Base-by-base conservation (phyloP, 495 filamentous ascomycete genomes). In the Lichina pygmaea region DNA sequence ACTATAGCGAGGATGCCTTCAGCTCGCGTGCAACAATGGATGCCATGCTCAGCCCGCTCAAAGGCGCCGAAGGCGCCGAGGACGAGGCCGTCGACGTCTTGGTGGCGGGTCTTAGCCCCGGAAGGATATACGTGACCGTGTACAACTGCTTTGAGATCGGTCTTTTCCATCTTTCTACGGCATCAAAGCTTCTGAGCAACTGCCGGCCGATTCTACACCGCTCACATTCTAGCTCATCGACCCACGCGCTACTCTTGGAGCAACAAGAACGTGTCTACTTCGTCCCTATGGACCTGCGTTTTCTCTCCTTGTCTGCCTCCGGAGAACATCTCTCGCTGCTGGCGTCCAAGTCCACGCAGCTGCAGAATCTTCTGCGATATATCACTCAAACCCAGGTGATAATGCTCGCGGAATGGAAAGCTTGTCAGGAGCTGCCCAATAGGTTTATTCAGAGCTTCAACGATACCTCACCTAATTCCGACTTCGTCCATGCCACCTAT, bases 81-180 rank as follows among this genome's bases (percentile, higher is more conserved):
- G 33, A 46, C 15, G 69, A 86, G 47, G 65, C 70, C 4, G 78
- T 93, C 8, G 81, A 94, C 60, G 75, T 91, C 11, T 70, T 97
- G 48, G 60, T 92, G 5, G 68, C 81, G 3, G 82, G 78, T 3
- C 79, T 75, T n/a, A 66, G 71, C 47, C 73, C 84, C 53, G 83
- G 85, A 32, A 71, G 63, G n/a, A 66, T 92, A 33, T 76, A 86
- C 50, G 60, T 93, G 32, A 78, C 78, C 46, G 82, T 93, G 44
- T 93, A 91, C 57, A 81, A 93, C 54, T 86, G 78, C 12, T 86
- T 94, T 52, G 66, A 81, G 46, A 78, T 93, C 46, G 84, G 89
- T 2, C 72, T 65, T 15, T 71, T 83, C 44, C 56, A 60, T 7
- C 53, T 73, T 31, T 51, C 50, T 10, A 38, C 10, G 24, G 8